Conservation (phyloP, 306 rosid species). For the Oemleria cerasiformis region DNA sequence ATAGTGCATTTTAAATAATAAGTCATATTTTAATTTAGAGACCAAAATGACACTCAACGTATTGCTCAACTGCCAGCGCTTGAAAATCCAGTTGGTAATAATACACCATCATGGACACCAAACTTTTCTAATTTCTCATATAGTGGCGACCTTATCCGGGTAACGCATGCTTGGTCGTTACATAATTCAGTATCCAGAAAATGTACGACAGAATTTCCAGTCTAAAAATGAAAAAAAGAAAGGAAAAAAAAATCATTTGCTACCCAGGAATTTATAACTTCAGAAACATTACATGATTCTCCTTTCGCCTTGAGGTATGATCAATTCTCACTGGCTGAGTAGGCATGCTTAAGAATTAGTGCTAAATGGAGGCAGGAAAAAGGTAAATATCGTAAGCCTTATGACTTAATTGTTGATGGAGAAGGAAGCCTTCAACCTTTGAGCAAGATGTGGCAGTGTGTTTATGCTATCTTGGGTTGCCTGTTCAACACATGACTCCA, state of each 20-base stretch:
- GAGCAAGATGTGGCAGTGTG: constrained; percentile 58
- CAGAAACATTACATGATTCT: background rate
- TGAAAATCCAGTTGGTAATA: too few relatives aligned
- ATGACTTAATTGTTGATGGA: constrained; percentile 32
- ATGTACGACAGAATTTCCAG: too few relatives aligned
- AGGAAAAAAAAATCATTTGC: background rate
- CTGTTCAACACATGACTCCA: constrained; percentile 75
- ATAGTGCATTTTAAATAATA: too few relatives aligned
- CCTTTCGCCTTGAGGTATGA: background rate
- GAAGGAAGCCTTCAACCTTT: constrained; percentile 60
- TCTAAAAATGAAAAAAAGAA: background rate
- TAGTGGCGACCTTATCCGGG: too few relatives aligned
- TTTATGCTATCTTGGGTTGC: constrained; percentile 69
- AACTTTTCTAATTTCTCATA: too few relatives aligned
- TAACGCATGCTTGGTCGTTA: too few relatives aligned
- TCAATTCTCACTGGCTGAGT: constrained; percentile 12
- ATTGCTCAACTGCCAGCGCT: too few relatives aligned
- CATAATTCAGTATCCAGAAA: too few relatives aligned
- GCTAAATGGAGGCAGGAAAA: background rate
- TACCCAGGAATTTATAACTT: too few relatives aligned
- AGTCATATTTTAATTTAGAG: too few relatives aligned
- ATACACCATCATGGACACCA: too few relatives aligned
- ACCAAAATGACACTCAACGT: too few relatives aligned
- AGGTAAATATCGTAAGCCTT: background rate
- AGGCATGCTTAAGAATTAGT: background rate